Conservation (phyloP, 192 early-diverging fungal species). For the Umbelopsis ramanniana region DNA sequence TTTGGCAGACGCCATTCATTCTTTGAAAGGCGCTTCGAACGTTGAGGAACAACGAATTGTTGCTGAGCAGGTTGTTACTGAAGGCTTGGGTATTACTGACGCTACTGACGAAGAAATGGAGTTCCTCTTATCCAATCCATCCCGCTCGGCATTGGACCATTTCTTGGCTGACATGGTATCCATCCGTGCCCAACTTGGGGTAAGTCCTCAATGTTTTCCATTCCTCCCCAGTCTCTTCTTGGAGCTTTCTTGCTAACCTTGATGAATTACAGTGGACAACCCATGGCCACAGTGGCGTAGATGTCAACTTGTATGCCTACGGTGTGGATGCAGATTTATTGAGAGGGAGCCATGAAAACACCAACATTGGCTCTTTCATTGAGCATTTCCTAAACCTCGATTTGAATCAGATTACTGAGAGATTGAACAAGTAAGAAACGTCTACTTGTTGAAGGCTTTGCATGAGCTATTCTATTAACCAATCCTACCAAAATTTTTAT, state of each 20-base stretch:
- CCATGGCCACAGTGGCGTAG: constrained; percentile 92
- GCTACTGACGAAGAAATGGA: constrained; percentile 64
- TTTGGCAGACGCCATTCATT: constrained; percentile 50
- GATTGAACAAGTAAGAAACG: constrained; percentile 46
- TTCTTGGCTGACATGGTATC: constrained; percentile 57
- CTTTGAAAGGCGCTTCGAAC: constrained; percentile 25
- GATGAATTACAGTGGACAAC: constrained; percentile 71
- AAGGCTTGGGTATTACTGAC: constrained; percentile 76
- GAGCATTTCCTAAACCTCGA: constrained; percentile 61
- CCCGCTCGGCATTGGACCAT: constrained; percentile 46
- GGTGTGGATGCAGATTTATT: constrained; percentile 64
- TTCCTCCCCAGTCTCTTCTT: constrained; percentile 1
- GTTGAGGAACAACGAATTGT: constrained; percentile 19
- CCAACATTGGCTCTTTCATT: constrained; percentile 80
- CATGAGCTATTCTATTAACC: too few relatives aligned
- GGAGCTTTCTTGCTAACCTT: constrained; percentile 22
- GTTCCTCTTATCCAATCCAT: constrained; percentile 44
- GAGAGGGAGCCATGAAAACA: constrained; percentile 88
- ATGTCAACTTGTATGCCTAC: constrained; percentile 93
- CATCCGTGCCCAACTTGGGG: constrained; percentile 62
- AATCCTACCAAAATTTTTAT: not conserved
- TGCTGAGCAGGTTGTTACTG: constrained; percentile 60
- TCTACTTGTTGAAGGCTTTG: not conserved
- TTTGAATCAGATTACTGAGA: constrained; percentile 60
- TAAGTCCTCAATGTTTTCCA: constrained; percentile 20